Evolutionary conservation across 371 early-diverging fungal genomes (phyloP), one percentile per base, ranked within the genome.

Genomic region (Lichtheimia ornata): DNA sequence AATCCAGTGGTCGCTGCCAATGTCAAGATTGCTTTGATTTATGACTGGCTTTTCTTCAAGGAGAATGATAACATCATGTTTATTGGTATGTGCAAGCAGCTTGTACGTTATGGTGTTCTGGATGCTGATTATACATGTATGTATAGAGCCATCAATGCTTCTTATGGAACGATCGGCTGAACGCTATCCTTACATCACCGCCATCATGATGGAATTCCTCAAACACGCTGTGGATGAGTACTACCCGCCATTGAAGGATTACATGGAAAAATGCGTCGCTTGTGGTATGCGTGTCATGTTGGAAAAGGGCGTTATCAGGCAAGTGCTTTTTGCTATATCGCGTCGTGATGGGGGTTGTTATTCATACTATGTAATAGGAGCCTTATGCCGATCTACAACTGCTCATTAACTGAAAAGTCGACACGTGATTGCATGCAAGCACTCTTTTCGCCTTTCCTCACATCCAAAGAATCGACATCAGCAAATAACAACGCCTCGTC

Each of bases 11-110:
- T 82, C 0, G 86, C 88, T 1, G 76, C 89, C 25, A 89, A 86
- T 60, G 84, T 85, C 27, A 91, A 90, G 61, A 72, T 89, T 13
- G 89, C 93, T 11, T 55, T 91, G 22, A 84, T 91, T 51, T 91
- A 78, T 50, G 93, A 93, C 66, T 93, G 91, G 91, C 68, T 93
- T n/a, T 90, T 88, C 59, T 93, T 84, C 63, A 82, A 85, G 7
- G 50, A 73, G 0, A 69, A 58, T 14, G 92, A 92, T 57, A 90
- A 80, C 59, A 88, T 93, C 58, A 93, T 93, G 93, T 85, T 84
- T 56, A 87, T 90, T 22, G 89, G 88, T 83, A 79, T 53, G 43
- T 49, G n/a, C n/a, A 11, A 44, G 24, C 4, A 14, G 13, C 17
- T 41, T 7, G n/a, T 52, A 15, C 25, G 13, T 6, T 28, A 43